Evolutionary conservation across 2,329 filamentous ascomycete genomes (phyloP), one percentile per base, ranked within the genome.

Genomic region (Colletotrichum truncatum): DNA sequence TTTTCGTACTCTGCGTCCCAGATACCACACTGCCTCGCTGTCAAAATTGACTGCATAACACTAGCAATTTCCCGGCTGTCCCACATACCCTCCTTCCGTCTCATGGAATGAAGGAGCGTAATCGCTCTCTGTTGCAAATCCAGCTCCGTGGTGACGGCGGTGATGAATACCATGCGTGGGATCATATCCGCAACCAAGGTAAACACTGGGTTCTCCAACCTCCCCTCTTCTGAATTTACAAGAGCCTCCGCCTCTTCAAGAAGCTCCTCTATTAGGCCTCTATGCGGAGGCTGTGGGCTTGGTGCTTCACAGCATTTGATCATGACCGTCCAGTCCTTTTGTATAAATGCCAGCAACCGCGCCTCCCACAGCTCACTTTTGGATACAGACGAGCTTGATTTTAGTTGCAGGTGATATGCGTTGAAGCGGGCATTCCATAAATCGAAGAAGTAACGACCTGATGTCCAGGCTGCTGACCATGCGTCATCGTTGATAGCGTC

Each of bases 51-150:
- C 11, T 58, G 26, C 8, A 58, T 30, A 8, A 58, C 16, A n/a
- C 23, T 58, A 4, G 43, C 55, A 3, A 71, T 54, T 10, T 72
- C 71, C 11, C 65, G 51, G 10, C 70, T 72, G 9, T 72, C 70
- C 68, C 69, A 71, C 0, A 72, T 41, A 0, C 69, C 71, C 34
- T 72, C 70, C 0, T 64, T 67, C 6, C 70, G 51, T 8, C 70
- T 68, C 6, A 72, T 32, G 3, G 21, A 21, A 1, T 67, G 52
- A 14, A 73, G 11, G 1, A 73, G 6, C 6, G 61, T n/a, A 2
- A 73, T 3, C 64, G 68, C 1, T 30, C 21, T 2, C 54, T 41
- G 4, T 52, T 54, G 1, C 23, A 62, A 10, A 7, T 48, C 58
- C 1, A 28, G 12, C 9, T 56, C 58, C 3, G 14, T 30, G 10